phyloP scores from a whole-genome alignment of 2,329 filamentous ascomycete species.

The Cytospora mali region DNA sequence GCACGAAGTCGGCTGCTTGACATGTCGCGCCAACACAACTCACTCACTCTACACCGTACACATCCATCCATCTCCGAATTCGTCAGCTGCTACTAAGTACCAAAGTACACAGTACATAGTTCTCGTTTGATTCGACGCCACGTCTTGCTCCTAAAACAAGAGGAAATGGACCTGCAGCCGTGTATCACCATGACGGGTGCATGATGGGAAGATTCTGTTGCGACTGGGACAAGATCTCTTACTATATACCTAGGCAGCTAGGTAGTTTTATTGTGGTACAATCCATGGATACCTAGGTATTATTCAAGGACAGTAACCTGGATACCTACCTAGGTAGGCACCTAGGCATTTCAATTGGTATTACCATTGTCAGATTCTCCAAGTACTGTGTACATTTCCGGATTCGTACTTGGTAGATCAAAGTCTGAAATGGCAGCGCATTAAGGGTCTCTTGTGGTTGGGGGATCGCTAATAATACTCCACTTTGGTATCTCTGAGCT shows the following conservation, averaged over 20 bases:
- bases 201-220: neutral
- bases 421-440: too few species aligned
- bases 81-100: neutral
- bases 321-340: too few species aligned
- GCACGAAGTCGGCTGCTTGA: neutral
- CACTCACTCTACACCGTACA: neutral
- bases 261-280: too few species aligned
- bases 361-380: too few species aligned
- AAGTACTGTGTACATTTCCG: neutral
- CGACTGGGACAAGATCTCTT: too few species aligned
- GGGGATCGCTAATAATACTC: neutral
- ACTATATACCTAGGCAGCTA: neutral
- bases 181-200: constrained; percentile 1
- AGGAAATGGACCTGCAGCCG: neutral
- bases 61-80: neutral
- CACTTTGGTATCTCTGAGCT: constrained; percentile 5
- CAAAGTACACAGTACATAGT: neutral
- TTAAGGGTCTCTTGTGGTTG: too few species aligned
- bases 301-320: too few species aligned
- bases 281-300: too few species aligned
- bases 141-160: constrained; percentile 6
- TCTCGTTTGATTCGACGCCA: constrained; percentile 8
- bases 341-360: too few species aligned
- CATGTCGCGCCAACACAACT: too few species aligned
- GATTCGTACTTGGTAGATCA: neutral